These are phyloP conservation scores for Botrytis medusae DNA, from an alignment of 2,329 filamentous ascomycete species.

Conservation along the genomic window DNA sequence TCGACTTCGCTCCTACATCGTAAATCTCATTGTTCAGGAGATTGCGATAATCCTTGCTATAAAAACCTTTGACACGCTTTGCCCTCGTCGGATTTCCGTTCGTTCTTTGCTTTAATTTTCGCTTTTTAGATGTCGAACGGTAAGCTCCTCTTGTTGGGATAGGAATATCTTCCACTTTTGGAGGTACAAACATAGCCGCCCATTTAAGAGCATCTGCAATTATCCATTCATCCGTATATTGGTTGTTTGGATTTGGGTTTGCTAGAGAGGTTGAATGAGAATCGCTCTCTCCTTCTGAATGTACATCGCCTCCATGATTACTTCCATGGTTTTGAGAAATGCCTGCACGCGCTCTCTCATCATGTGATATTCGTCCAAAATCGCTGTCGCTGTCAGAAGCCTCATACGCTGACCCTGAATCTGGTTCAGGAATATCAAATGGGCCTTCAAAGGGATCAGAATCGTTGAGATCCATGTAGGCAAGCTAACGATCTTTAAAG, in stretches of 20 bases:
- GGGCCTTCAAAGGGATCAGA: slow-evolving; percentile 18
- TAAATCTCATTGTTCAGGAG: slow-evolving; percentile 58
- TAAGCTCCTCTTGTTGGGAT: slow-evolving; percentile 25
- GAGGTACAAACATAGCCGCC: slow-evolving; percentile 35
- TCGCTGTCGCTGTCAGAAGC: slow-evolving; percentile 27
- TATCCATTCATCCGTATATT: slow-evolving; percentile 24
- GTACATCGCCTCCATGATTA: background rate
- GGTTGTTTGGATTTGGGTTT: slow-evolving; percentile 10
- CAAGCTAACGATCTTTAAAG: slow-evolving; percentile 25
- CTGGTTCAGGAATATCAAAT: slow-evolving; percentile 26
- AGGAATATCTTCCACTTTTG: slow-evolving; percentile 32
- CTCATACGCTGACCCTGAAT: slow-evolving; percentile 37
- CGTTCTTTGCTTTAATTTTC: slow-evolving; percentile 23
- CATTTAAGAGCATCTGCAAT: slow-evolving; percentile 30
- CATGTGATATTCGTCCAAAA: slow-evolving; percentile 23
- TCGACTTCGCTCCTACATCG: slow-evolving; percentile 46
- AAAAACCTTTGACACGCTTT: slow-evolving; percentile 43
- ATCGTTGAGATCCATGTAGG: slow-evolving; percentile 29
- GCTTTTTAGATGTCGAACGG: slow-evolving; percentile 26
- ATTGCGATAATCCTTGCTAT: slow-evolving; percentile 50
- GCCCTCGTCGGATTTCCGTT: slow-evolving; percentile 26
- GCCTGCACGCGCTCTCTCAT: slow-evolving; percentile 13
- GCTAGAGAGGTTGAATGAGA: background rate
- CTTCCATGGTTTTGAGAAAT: background rate
- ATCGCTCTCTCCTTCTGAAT: slow-evolving; percentile 13